Percentiles rank a stretch among this genome's conserved stretches.
These are phyloP conservation scores for Rhodotorula sphaerocarpa DNA, from an alignment of 768 basidiomycete genomes.

Conservation along the genomic window DNA sequence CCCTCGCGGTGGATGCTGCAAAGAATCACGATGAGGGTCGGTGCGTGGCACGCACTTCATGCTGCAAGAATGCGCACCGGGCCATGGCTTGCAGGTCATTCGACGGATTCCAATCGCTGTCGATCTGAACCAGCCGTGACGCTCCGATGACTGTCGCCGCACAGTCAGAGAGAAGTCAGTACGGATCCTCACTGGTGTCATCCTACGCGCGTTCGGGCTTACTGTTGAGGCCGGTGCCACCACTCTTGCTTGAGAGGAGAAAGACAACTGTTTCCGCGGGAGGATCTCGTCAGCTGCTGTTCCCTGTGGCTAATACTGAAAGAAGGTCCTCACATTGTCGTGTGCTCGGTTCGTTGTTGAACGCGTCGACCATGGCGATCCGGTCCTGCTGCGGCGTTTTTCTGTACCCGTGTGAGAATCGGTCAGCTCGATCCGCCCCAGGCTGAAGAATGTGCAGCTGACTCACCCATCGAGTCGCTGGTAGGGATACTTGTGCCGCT, in stretches of 20 bases:
- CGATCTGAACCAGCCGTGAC: constrained; percentile 73
- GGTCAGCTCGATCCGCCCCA: not conserved
- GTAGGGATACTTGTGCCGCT: constrained; percentile 64
- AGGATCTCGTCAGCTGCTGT: not conserved
- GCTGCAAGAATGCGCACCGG: constrained; percentile 43
- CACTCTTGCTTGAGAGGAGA: constrained; percentile 86
- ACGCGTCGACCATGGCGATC: constrained; percentile 76
- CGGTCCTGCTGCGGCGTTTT: constrained; percentile 51
- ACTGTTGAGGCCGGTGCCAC: constrained; percentile 83
- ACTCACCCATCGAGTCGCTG: constrained; percentile 77
- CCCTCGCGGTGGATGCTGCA: constrained; percentile 60
- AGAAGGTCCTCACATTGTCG: constrained; percentile 52
- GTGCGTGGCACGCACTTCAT: not conserved
- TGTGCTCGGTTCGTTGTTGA: constrained; percentile 69
- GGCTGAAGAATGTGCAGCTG: too few species aligned
- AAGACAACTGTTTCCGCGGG: constrained; percentile 64
- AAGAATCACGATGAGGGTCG: too few species aligned
- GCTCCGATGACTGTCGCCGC: constrained; percentile 70
- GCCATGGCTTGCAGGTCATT: constrained; percentile 97
- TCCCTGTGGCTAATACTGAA: constrained; percentile 2
- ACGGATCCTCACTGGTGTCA: not conserved
- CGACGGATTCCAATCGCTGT: constrained; percentile 85
- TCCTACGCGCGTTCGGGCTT: constrained; percentile 33
- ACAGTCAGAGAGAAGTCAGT: too few species aligned
- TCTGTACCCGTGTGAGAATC: not conserved